Evolutionary conservation across 228 moss, liverwort and hornwort genomes (phyloP).

Genomic region (Sphagnum fallax): DNA sequence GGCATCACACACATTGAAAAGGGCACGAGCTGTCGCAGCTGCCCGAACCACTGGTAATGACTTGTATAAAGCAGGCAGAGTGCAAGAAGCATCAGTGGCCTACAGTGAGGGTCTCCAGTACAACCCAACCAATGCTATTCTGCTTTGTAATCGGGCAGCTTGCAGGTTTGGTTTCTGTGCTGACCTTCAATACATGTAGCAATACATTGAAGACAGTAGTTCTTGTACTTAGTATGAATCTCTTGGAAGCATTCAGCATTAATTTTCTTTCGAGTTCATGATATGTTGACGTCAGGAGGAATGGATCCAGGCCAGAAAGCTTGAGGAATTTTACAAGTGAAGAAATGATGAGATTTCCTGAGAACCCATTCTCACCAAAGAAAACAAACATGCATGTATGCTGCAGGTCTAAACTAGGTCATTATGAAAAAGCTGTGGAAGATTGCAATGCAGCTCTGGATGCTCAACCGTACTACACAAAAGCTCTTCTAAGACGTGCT

Average conservation of each 20-base stretch:
- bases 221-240: no score
- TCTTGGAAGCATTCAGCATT: no score
- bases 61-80: slow-evolving; percentile 69
- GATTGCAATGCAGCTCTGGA: slow-evolving; percentile 90
- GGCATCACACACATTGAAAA: slow-evolving; percentile 48
- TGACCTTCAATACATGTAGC: no score
- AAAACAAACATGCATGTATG: neutral
- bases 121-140: slow-evolving; percentile 57
- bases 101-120: slow-evolving; percentile 88
- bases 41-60: slow-evolving; percentile 77
- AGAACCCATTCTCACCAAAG: neutral
- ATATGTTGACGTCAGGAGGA: no score
- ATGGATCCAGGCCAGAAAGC: no score
- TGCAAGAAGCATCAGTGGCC: slow-evolving; percentile 65
- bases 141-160: slow-evolving; percentile 90
- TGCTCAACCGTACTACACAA: slow-evolving; percentile 82
- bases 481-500: slow-evolving; percentile 85
- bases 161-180: slow-evolving; percentile 27
- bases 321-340: no score
- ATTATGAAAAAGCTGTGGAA: slow-evolving; percentile 97
- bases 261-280: no score
- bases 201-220: no score
- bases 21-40: slow-evolving; percentile 64
- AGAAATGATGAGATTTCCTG: no score
- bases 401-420: slow-evolving; percentile 53